Conservation (phyloP, 169 alveolate species). For the Plasmodium coatneyi region DNA sequence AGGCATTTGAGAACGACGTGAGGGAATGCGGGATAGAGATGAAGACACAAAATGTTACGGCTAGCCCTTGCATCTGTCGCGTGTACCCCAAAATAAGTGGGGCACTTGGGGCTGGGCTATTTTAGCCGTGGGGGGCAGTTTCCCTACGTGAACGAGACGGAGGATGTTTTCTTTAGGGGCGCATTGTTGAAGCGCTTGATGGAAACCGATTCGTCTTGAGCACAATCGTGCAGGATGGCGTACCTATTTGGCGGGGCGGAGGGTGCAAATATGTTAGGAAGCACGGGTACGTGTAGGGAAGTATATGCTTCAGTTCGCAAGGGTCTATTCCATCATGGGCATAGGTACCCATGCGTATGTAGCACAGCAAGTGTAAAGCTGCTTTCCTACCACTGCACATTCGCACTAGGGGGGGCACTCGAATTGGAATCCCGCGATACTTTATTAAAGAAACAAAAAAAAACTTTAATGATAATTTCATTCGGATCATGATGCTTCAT, state of each 20-base stretch:
- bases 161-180: conserved; percentile 24
- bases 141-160: conserved; percentile 51
- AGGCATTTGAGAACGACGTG: not conserved
- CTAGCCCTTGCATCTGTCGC: not conserved
- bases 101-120: not conserved
- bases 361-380: not conserved
- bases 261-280: not conserved
- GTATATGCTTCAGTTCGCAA: not conserved
- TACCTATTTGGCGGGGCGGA: not conserved
- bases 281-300: not conserved
- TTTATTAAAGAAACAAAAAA: conserved; percentile 22
- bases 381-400: conserved; percentile 35
- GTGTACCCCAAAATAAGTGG: not conserved
- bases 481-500: conserved; percentile 32
- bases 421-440: not conserved
- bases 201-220: conserved; percentile 46
- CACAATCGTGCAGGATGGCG: conserved; percentile 47
- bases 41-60: not conserved
- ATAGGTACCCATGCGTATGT: not conserved
- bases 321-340: not conserved
- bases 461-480: conserved; percentile 32
- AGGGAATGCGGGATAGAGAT: not conserved
- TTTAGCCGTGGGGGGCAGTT: not conserved
- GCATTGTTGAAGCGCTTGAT: conserved; percentile 30
- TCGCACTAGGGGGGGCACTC: not conserved